Conservation (phyloP, 2,329 filamentous ascomycete genomes). For the Sphaerulina populicola region DNA sequence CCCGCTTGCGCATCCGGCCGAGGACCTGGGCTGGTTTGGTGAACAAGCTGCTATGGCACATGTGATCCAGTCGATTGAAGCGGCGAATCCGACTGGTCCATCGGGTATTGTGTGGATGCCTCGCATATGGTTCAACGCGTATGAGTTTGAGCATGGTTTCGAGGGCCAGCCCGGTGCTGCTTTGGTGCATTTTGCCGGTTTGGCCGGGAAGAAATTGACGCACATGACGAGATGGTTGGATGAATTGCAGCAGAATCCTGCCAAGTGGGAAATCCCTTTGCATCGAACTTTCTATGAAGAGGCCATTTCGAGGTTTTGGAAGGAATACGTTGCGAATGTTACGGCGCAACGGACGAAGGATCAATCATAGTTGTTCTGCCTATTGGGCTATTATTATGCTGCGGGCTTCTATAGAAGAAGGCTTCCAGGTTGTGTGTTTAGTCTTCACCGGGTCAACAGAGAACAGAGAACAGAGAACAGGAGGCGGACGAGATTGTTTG, state of each 20-base stretch:
- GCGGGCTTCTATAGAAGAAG: too few species aligned
- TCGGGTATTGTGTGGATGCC: background rate
- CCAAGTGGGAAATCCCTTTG: background rate
- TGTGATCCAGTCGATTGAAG: background rate
- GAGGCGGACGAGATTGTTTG: too few species aligned
- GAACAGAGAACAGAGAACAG: too few species aligned
- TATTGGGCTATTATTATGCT: too few species aligned
- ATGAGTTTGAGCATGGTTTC: background rate
- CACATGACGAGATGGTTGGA: background rate
- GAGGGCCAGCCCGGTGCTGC: background rate
- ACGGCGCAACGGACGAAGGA: background rate
- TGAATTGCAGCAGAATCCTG: background rate
- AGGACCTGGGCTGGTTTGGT: background rate
- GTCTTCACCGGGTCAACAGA: too few species aligned
- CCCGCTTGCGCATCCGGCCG: background rate
- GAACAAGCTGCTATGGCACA: background rate
- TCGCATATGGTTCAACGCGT: background rate
- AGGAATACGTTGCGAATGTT: background rate
- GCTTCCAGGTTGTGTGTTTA: too few species aligned
- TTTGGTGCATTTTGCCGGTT: background rate
- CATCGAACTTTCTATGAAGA: background rate
- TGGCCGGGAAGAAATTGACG: background rate
- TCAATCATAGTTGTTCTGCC: too few species aligned
- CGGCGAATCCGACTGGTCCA: background rate
- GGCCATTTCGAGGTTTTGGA: background rate